Evolutionary conservation across 768 basidiomycete species (phyloP), one percentile per base, ranked within the genome.

Genomic region (Auricularia sp.): DNA sequence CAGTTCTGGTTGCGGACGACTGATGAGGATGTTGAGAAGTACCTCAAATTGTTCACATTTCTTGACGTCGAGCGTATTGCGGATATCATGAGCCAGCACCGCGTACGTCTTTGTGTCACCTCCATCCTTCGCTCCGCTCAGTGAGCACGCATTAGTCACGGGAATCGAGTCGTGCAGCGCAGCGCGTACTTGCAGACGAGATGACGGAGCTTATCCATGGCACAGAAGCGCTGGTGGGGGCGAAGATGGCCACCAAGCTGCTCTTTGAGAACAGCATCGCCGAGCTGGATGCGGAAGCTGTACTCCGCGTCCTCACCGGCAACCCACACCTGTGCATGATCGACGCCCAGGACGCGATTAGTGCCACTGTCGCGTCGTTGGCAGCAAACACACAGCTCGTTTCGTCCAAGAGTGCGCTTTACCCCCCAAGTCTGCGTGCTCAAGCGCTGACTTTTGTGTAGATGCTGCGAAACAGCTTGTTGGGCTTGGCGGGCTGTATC

Each of bases 1-100:
- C 67, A 99, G 96, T 98, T 96, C 77, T 98, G 97, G 78, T 73
- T 96, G 53, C 84, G 87, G 68, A 85, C 87, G 7, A 74, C 86
- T 0, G 95, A 98, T 69, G 82, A 81, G 12, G 91, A 94, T 69
- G 88, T 94, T 3, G 85, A 83, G 64, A 83, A 79, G 67, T 91
- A 92, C 71, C 79, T 98, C 35, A 87, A 84, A 67, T 76, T 94
- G 67, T 91, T 98, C 68, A 95, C 93, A 2, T 79, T 97, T 51
- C 76, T 95, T 36, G 76, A 87, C 0, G 69, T 82, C 12, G 73
- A 80, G 16, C 74, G 83, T 65, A 86, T 97, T 56, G 73, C 81
- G 1, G 75, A 78, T 1, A 71, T 88, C 4, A 75, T 93, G 72
- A 68, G 75, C 10, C 73, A 77, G 2, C 95, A 97, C 72, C 68